Evolutionary conservation across 2,329 filamentous ascomycete species (phyloP), one percentile per base, ranked within the genome.

Genomic region (Leptographium flavum): DNA sequence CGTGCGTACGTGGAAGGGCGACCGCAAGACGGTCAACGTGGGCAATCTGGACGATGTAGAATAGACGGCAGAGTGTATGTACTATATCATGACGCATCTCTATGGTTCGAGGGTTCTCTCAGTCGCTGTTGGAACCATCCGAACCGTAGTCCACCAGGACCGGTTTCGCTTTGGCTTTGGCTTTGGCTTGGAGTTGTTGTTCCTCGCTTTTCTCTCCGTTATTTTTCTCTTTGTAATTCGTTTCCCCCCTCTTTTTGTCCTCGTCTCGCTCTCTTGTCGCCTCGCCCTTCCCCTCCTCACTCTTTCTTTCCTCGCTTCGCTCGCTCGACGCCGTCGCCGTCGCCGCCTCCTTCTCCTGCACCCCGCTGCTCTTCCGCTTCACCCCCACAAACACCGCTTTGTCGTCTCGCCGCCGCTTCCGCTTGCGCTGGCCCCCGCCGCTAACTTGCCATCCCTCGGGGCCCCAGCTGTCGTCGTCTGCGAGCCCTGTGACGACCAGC

Each of bases 111-210:
- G 21, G 14, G 5, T 15, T 37, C 13, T n/a, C 22, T 23, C 33
- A 23, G n/a, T 41, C 19, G 30, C 44, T 37, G 9, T 19, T 19
- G 14, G 57, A 59, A 21, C 71, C 68, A 39, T 76, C 74, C 1
- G 74, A 79, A 5, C 68, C 74, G 50, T 79, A 79, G 47, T 64
- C 67, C 13, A 77, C 74, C 33, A 79, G 55, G 0, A 5, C 19
- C 9, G 35, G 19, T 8, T 14, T 14, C 17, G 27, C 15, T 8
- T 15, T 30, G 15, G n/a, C 11, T 10, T 3, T 31, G 11, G 13
- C n/a, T 11, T 27, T 27, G n/a, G n/a, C 8, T 42, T 6, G 15
- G 10, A 3, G 3, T 14, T 11, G 14, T 5, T 9, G 25, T 6
- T 30, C 21, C 14, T 9, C 27, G 27, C 5, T 3, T 28, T 11